Evolutionary conservation across 2,329 filamentous ascomycete genomes (phyloP), one percentile per base, ranked within the genome.

Genomic region (Scleromitrula shiraiana): DNA sequence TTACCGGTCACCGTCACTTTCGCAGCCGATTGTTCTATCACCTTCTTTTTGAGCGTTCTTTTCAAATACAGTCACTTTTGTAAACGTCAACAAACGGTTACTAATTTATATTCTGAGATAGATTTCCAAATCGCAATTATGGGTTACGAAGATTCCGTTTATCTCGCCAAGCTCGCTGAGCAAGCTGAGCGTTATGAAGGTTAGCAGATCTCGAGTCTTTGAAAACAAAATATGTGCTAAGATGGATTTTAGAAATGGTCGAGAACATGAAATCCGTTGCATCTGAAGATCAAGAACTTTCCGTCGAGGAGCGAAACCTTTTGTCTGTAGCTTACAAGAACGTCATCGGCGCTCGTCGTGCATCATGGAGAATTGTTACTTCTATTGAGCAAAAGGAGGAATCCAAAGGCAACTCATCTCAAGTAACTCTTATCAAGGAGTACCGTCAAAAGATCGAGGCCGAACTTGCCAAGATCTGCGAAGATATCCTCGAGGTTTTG

Each of bases 331-430:
- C 91, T 69, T 98, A 98, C 85, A 98, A 98, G 87, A 98, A 98
- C 75, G 93, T 98, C 54, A 88, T 98, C 65, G 91, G 93, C 65
- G 94, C 93, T 67, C 85, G 91, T 72, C 91, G 93, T 82, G 91
- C 91, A 68, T 96, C 89, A 64, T 98, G 91, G 91, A 84, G 91
- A 75, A 97, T 98, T 74, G 94, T 98, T 74, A 94, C 90, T 68
- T 97, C 93, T 68, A 97, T 98, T 72, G 91, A 97, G 78, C 91
- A 97, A 75, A 97, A 97, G 84, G 91, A 97, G 78, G 91, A 97
- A 76, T 93, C 89, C 69, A 97, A 96, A 83, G 91, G 91, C 68
- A 88, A 85, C 60, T 88, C 94, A 67, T 91, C 93, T 79, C 91
- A 97, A 72, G 88, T 96, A 65, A 70, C 75, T 63, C 89, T 87